Evolutionary conservation across 2,329 filamentous ascomycete species (phyloP), one percentile per base, ranked within the genome.

Genomic region (Fusarium zealandicum): DNA sequence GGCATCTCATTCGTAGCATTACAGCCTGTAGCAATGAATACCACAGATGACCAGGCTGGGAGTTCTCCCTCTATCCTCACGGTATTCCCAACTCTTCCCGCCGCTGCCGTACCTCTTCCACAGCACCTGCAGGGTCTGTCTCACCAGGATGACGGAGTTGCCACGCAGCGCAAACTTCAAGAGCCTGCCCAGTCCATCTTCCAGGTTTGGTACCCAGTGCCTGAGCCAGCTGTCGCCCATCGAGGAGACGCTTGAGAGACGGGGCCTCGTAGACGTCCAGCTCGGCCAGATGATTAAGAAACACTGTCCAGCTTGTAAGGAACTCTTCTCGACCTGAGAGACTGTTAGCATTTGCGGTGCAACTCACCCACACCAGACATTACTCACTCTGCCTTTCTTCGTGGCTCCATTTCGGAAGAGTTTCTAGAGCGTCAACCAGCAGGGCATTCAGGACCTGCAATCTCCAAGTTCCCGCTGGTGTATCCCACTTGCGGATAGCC

Each of bases 131-230:
- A 6, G 79, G 73, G 57, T 93, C 88, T 4, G 80, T 83, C 51
- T 77, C 78, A 4, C 80, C 80, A 0, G 92, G 91, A 69, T 98
- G 86, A 31, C 90, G 83, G 45, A 98, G 81, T 73, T 98, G 95
- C 92, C 93, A 98, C 56, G 87, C 86, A 73, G 96, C 84, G 56
- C 91, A 90, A 4, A 92, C 78, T 27, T 96, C 89, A 39, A 96
- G 76, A 4, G 92, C 92, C 38, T 82, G 80, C 47, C 85, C 85
- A 82, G 96, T 89, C 93, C 93, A 98, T n/a, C 80, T 86, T 1
- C 91, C 92, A 0, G 90, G 88, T 59, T 85, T 86, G n/a, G 82
- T 76, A 0, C 82, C 84, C 4, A 98, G 78, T 4, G 83, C 85
- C 57, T 86, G 81, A 14, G 86, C 83, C 16, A 98, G 81, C 45